Evolutionary conservation across 768 basidiomycete genomes (phyloP).

Genomic region (Lentinula aciculospora): DNA sequence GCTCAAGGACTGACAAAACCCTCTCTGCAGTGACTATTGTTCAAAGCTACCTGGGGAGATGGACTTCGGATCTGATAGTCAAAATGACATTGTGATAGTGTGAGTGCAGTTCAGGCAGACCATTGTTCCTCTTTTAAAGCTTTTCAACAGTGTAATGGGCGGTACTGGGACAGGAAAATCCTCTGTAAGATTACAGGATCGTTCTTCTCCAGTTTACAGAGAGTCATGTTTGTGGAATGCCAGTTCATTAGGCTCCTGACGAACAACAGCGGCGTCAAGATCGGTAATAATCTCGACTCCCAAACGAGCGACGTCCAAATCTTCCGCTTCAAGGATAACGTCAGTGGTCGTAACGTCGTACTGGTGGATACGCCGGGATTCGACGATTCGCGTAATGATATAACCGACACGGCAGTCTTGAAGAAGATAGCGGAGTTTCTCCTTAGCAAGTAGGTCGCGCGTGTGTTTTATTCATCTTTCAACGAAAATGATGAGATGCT

Average conservation of each 20-base stretch:
- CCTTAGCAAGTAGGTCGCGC: constrained; percentile 22
- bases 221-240: not conserved
- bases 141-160: constrained; percentile 7
- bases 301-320: constrained; percentile 2
- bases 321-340: constrained; percentile 4
- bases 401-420: constrained; percentile 29
- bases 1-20: no score
- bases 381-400: constrained; percentile 18
- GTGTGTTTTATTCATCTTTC: constrained; percentile 22
- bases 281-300: constrained; percentile 6
- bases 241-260: constrained; percentile 9
- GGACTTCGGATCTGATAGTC: not conserved
- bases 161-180: constrained; percentile 11
- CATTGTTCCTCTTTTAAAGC: not conserved
- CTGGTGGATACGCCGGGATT: constrained; percentile 22
- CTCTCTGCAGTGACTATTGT: no score
- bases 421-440: constrained; percentile 24
- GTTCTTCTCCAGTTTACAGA: no score
- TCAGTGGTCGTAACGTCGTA: constrained; percentile 13
- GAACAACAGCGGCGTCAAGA: not conserved
- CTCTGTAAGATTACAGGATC: no score
- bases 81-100: not conserved
- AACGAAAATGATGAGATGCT: constrained; percentile 13
- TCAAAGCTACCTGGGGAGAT: not conserved
- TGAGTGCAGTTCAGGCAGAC: not conserved